Base-by-base conservation (phyloP, 768 basidiomycete genomes). In the Myochromella boudieri region DNA sequence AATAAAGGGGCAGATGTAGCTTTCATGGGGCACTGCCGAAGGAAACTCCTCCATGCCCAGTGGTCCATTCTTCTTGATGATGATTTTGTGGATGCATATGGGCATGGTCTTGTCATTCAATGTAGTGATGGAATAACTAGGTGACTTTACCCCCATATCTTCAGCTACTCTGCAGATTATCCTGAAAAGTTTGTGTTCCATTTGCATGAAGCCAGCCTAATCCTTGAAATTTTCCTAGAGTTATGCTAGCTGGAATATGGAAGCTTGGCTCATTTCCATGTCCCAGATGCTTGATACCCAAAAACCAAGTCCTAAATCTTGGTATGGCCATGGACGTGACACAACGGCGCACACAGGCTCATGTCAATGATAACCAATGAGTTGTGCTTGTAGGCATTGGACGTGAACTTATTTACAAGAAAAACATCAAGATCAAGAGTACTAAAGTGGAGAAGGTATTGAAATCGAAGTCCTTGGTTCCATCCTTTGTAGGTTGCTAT, bases 101-200 rank as follows among this genome's bases (percentile, higher is more conserved):
- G 42, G 7, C 55, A 67, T 51, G 65, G 67, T 1, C 59, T 68
- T 12, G 57, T 67, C 5, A 36, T 68, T 6, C 15, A 42, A 18
- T 67, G 63, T 37, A 26, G 28, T 5, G 67, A 66, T 54, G 60
- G 59, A 2, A 46, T 64, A 3, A 15, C 26, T 12, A 55, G 60
- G 3, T 46, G 56, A 9, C 27, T 68, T 14, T 68, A 54, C 46
- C 60, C 61, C 9, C 41, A 58, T 1, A 46, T 68, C 8, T 60
- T 66, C 33, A 63, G 60, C 6, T 67, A 65, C 40, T 60, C 61
- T 3, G 65, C 63, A 1, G 66, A 68, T 41, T 68, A 66, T 50
- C 65, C 63, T 8, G 66, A 68, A 48, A 66, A 65, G 66, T 67
- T n/a, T n/a, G 26, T 26, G 55, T 42, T 26, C 25, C 24, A 26